These are phyloP conservation scores for Thecaphora thlaspeos DNA, from an alignment of 1,284 basidiomycete genomes.

Conservation along the genomic window DNA sequence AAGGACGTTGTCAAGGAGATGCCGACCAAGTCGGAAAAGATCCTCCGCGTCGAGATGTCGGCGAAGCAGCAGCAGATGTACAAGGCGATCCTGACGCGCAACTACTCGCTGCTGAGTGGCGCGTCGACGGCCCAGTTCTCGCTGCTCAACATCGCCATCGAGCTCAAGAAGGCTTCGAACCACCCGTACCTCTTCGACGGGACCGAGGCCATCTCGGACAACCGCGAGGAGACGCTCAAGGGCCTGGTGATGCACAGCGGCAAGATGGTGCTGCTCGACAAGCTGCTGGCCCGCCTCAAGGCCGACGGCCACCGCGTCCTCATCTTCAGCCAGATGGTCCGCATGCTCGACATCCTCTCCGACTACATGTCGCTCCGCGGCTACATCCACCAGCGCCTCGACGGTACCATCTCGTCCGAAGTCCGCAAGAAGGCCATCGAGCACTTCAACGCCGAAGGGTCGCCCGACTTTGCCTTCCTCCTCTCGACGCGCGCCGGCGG, in stretches of 20 bases:
- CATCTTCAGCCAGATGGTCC: slow-evolving; percentile 89
- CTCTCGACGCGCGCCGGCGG: slow-evolving; percentile 55
- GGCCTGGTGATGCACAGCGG: slow-evolving; percentile 61
- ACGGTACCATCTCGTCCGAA: slow-evolving; percentile 73
- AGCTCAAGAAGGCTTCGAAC: slow-evolving; percentile 64
- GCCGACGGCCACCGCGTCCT: slow-evolving; percentile 61
- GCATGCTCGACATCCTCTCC: slow-evolving; percentile 95
- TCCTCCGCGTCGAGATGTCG: slow-evolving; percentile 96
- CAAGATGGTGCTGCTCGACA: slow-evolving; percentile 62
- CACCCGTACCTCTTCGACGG: slow-evolving; percentile 98
- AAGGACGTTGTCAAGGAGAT: slow-evolving; percentile 95
- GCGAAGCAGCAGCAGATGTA: slow-evolving; percentile 97
- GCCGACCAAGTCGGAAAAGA: slow-evolving; percentile 96
- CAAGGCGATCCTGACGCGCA: slow-evolving; percentile 97
- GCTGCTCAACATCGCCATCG: slow-evolving; percentile 62
- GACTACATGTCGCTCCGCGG: slow-evolving; percentile 91
- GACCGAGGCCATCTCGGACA: slow-evolving; percentile 76
- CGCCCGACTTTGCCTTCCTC: slow-evolving; percentile 65
- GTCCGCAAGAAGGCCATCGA: slow-evolving; percentile 80
- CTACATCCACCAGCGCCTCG: slow-evolving; percentile 78
- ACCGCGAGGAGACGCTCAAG: slow-evolving; percentile 69
- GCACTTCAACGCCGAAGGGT: slow-evolving; percentile 73
- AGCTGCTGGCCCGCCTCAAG: slow-evolving; percentile 60
- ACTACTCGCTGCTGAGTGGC: slow-evolving; percentile 86
- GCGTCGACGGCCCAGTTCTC: slow-evolving; percentile 77